Conservation (phyloP, 768 basidiomycete genomes). For the Chalciporus sphaerocephalus region DNA sequence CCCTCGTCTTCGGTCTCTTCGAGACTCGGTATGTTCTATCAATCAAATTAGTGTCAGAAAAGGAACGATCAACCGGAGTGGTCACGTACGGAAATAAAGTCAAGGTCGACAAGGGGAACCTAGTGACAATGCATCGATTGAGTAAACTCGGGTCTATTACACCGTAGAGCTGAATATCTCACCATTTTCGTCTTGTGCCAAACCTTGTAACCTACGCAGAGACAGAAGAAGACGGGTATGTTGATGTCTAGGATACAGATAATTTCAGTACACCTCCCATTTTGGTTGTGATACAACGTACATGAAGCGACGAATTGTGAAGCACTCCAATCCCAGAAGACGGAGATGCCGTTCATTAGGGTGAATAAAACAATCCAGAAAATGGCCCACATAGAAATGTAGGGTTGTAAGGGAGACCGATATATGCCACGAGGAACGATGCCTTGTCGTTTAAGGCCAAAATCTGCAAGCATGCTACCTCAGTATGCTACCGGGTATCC, state of each 20-base stretch:
- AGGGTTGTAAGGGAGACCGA: constrained; percentile 41
- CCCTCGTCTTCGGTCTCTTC: constrained; percentile 58
- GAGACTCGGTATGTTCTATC: constrained; percentile 58
- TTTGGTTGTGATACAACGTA: constrained; percentile 23
- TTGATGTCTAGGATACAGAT: constrained; percentile 33
- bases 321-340: constrained; percentile 62
- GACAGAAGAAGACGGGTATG: constrained; percentile 38
- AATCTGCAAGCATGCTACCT: constrained; percentile 4
- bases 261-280: background rate
- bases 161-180: background rate
- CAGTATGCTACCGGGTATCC: constrained; percentile 31
- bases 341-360: constrained; percentile 49
- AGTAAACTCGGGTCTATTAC: background rate
- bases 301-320: constrained; percentile 44
- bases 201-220: constrained; percentile 44
- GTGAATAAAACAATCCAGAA: constrained; percentile 43
- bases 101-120: constrained; percentile 48
- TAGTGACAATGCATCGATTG: background rate
- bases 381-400: too few relatives aligned
- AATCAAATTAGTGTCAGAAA: background rate
- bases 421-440: constrained; percentile 62
- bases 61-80: background rate
- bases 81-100: constrained; percentile 57
- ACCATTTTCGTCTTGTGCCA: constrained; percentile 22
- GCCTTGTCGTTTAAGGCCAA: constrained; percentile 33